Evolutionary conservation across 2,329 filamentous ascomycete species (phyloP), one percentile per base, ranked within the genome.

Genomic region (Cryphonectria naterciae): DNA sequence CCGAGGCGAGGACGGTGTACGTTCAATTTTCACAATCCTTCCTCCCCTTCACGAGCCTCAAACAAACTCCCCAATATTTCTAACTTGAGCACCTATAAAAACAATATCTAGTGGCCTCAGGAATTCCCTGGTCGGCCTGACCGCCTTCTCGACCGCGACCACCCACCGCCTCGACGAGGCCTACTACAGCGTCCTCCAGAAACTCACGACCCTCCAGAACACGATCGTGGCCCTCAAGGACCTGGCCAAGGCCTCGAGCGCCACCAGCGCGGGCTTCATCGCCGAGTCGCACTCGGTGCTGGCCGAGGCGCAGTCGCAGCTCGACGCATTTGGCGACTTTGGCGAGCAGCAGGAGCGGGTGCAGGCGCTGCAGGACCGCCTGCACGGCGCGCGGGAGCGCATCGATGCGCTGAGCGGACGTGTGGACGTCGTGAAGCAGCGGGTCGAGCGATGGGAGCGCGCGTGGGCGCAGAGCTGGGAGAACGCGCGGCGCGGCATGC

Each of bases 101-200:
- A 39, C 46, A 35, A 60, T 39, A 13, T 64, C 13, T 74, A 89
- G 88, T 71, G 85, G 84, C 64, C 76, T 91, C 28, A 84, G 83
- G 73, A 85, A 85, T 69, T 85, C 87, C 4, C 80, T 90, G 0
- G 77, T 79, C 35, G 83, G 86, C 65, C 83, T 94, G 15, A 86
- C 85, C 75, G 81, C 85, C 43, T 85, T 90, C 78, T 91, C 91
- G 32, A 85, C 88, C 69, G 81, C 84, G 32, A 88, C 90, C 35
- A 92, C 90, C 22, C 85, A 86, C 72, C 87, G 87, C 46, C 87
- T 95, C 58, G 92, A 95, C 78, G 88, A 92, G 71, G 91, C 91
- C 3, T 95, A 94, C 81, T 92, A 92, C 74, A 87, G 88, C 0
- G 87, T 94, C 13, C 83, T 94, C 41, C 90, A 93, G 77, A 93